These are phyloP conservation scores for Calonectria montana DNA, from an alignment of 2,329 filamentous ascomycete species.

Conservation along the genomic window DNA sequence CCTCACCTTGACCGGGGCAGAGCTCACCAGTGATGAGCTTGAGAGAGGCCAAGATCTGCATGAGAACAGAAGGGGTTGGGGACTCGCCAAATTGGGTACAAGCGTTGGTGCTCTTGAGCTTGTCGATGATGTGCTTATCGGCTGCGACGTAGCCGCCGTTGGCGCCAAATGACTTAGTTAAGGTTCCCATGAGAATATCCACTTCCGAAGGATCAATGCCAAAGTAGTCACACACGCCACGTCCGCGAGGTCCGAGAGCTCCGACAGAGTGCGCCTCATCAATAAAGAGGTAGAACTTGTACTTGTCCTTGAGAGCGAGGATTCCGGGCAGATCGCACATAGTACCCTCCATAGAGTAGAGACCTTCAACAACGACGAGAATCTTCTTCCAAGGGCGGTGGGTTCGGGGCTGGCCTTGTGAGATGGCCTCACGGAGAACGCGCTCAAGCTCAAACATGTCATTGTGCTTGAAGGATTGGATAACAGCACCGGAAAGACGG, in stretches of 20 bases:
- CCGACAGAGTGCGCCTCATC: constrained; percentile 98
- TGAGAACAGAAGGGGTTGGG: constrained; percentile 86
- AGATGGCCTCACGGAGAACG: constrained; percentile 89
- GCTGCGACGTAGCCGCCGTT: constrained; percentile 96
- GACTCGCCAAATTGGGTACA: constrained; percentile 89
- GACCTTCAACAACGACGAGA: constrained; percentile 91
- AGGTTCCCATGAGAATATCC: constrained; percentile 96
- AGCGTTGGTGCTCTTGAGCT: constrained; percentile 86
- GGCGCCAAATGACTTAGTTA: constrained; percentile 98
- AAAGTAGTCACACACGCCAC: constrained; percentile 98
- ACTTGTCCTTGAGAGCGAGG: constrained; percentile 87
- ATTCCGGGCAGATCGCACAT: constrained; percentile 98
- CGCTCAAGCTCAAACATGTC: constrained; percentile 90
- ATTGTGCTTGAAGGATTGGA: constrained; percentile 97
- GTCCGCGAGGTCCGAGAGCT: constrained; percentile 86
- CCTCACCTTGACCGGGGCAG: constrained; percentile 90
- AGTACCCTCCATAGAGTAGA: constrained; percentile 99
- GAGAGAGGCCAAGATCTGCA: constrained; percentile 89
- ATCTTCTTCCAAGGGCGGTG: constrained; percentile 99
- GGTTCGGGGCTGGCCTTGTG: constrained; percentile 96
- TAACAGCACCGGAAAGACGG: constrained; percentile 93
- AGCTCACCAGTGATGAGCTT: constrained; percentile 91
- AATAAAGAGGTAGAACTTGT: constrained; percentile 96
- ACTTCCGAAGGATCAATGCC: constrained; percentile 87
- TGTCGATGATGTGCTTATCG: constrained; percentile 91